phyloP scores from a whole-genome alignment of 225 moss, liverwort and hornwort species.

The Marchantia paleacea region DNA sequence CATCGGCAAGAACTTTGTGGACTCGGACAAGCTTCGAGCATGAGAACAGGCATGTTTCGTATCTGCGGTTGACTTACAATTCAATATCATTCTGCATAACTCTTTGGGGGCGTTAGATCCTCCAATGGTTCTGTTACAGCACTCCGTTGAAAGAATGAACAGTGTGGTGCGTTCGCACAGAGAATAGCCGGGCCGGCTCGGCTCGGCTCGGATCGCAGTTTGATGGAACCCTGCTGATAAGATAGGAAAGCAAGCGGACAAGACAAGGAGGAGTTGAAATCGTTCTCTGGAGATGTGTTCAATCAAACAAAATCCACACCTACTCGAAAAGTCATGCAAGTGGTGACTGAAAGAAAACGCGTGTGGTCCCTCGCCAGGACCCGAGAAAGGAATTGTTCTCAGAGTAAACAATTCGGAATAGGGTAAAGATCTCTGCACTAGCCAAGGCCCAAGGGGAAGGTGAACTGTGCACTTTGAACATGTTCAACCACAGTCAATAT shows the following conservation, averaged over 20 bases:
- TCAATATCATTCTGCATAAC: background rate
- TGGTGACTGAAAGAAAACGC: background rate
- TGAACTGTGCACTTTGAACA: background rate
- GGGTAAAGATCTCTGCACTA: too few species aligned
- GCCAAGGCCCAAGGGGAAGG: background rate
- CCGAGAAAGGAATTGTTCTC: too few species aligned
- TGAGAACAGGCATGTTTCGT: background rate
- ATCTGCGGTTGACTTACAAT: background rate
- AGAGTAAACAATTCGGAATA: background rate
- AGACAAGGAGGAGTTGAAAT: background rate
- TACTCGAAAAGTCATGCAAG: constrained; percentile 6
- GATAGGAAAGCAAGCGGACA: background rate
- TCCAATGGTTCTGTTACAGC: too few species aligned
- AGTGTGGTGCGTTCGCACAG: too few species aligned
- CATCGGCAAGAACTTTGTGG: background rate
- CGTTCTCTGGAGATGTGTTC: background rate
- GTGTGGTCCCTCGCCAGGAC: background rate
- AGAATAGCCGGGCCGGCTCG: too few species aligned
- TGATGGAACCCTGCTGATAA: background rate
- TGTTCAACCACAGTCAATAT: background rate
- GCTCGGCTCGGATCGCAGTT: background rate
- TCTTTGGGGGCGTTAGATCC: background rate
- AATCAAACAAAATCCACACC: background rate
- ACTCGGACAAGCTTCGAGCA: background rate
- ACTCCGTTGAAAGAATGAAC: too few species aligned